phyloP scores from a whole-genome alignment of 2,329 filamentous ascomycete species.

The Pseudocercospora vitis region DNA sequence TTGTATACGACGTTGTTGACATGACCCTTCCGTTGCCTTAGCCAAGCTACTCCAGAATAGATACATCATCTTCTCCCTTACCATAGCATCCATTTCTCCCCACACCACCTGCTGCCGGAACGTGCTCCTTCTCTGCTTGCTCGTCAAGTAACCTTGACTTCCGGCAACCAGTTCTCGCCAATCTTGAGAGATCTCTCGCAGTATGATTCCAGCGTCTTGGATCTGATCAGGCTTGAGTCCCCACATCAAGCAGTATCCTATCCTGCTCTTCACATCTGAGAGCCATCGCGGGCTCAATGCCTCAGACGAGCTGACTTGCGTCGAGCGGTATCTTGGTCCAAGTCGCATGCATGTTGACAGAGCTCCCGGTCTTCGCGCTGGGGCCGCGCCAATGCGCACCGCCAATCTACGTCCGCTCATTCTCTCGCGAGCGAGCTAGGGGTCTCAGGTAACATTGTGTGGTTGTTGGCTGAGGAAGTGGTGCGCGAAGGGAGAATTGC shows the following conservation, averaged over 20 bases:
- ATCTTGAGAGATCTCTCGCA: constrained; percentile 60
- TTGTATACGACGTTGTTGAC: constrained; percentile 87
- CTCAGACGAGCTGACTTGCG: constrained; percentile 31
- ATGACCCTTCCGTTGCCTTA: constrained; percentile 54
- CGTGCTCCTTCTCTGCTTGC: constrained; percentile 60
- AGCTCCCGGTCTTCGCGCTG: not conserved
- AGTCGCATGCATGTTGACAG: not conserved
- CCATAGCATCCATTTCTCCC: constrained; percentile 76
- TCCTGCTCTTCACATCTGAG: constrained; percentile 62
- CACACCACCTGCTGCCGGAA: constrained; percentile 69
- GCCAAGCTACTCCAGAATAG: constrained; percentile 15
- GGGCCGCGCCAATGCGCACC: not conserved
- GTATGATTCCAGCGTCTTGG: constrained; percentile 57
- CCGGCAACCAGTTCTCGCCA: constrained; percentile 74
- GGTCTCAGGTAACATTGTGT: not conserved
- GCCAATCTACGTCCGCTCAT: not conserved
- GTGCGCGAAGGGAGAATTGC: too few species aligned
- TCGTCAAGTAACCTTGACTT: constrained; percentile 72
- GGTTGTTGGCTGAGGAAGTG: not conserved
- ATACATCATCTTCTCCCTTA: constrained; percentile 16
- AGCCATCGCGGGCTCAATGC: constrained; percentile 64
- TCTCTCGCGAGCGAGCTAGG: not conserved
- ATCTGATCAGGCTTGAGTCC: constrained; percentile 63
- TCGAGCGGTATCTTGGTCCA: not conserved
- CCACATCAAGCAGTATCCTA: constrained; percentile 75